Evolutionary conservation across 805 yeast genomes (phyloP).

Genomic region (Nakazawaea pomicola): DNA sequence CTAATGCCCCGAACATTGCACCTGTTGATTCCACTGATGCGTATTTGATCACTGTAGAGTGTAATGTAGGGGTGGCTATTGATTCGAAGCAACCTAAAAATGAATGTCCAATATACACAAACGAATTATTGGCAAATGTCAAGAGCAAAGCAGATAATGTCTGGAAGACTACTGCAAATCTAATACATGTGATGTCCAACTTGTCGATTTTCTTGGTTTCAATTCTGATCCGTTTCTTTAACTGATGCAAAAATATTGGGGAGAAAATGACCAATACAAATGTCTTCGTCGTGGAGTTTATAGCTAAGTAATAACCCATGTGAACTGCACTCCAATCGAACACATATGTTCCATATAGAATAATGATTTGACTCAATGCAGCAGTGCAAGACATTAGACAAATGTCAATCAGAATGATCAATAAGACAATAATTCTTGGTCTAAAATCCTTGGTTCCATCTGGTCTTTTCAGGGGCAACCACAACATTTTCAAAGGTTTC

Average conservation of each 20-base stretch:
- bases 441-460: slow-evolving; percentile 21
- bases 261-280: slow-evolving; percentile 42
- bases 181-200: slow-evolving; percentile 38
- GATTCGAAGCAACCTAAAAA: slow-evolving; percentile 32
- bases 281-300: slow-evolving; percentile 46
- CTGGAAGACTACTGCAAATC: slow-evolving; percentile 19
- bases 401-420: slow-evolving; percentile 44
- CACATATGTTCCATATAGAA: slow-evolving; percentile 48
- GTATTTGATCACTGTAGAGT: slow-evolving; percentile 57
- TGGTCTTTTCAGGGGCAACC: slow-evolving; percentile 39
- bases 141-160: slow-evolving; percentile 3
- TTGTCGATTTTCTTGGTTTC: slow-evolving; percentile 43
- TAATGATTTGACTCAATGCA: slow-evolving; percentile 35
- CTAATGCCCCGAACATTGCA: slow-evolving; percentile 68
- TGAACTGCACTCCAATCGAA: slow-evolving; percentile 51
- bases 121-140: slow-evolving; percentile 9
- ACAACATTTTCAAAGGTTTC: slow-evolving; percentile 48
- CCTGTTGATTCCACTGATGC: slow-evolving; percentile 57
- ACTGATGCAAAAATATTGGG: slow-evolving; percentile 39
- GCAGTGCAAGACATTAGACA: slow-evolving; percentile 33
- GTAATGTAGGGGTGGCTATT: slow-evolving; percentile 52
- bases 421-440: slow-evolving; percentile 43
- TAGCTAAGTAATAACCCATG: slow-evolving; percentile 52
- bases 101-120: slow-evolving; percentile 6
- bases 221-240: slow-evolving; percentile 30